Percentiles rank a stretch among this genome's conserved stretches.
Conservation (phyloP, 2,329 filamentous ascomycete species). For the Aureobasidium sp. region DNA sequence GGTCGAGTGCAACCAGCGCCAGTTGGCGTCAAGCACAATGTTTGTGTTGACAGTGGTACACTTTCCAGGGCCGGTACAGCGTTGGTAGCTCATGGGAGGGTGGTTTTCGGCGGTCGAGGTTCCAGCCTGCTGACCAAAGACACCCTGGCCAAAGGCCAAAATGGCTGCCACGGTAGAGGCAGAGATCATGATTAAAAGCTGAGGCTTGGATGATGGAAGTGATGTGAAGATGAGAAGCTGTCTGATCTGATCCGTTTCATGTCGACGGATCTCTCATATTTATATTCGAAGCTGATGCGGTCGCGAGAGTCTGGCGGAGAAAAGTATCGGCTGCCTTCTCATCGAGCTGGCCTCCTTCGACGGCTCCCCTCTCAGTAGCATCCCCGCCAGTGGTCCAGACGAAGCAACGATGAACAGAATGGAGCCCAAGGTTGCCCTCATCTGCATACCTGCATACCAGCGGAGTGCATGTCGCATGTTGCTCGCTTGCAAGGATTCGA, state of each 20-base stretch:
- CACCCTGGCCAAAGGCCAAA: constrained; percentile 34
- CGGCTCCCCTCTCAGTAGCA: no score
- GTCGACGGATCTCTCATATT: neutral
- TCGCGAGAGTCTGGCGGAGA: neutral
- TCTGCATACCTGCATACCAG: neutral
- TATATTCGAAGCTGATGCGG: constrained; percentile 1
- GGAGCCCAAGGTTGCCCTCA: neutral
- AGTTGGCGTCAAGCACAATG: constrained; percentile 42
- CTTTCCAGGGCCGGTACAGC: constrained; percentile 33
- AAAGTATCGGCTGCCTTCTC: neutral
- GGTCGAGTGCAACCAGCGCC: constrained; percentile 44
- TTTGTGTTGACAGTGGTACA: constrained; percentile 33
- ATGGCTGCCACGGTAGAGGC: constrained; percentile 26
- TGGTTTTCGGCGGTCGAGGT: constrained; percentile 36
- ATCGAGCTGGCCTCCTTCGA: neutral
- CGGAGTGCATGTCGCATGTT: neutral
- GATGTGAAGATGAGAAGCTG: neutral
- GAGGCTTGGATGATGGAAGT: neutral
- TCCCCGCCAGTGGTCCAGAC: neutral
- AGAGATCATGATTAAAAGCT: neutral
- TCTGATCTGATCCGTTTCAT: neutral
- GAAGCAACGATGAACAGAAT: neutral
- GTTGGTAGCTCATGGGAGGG: constrained; percentile 35
- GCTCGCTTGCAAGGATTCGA: constrained; percentile 6
- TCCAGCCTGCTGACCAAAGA: constrained; percentile 37